Evolutionary conservation across 805 yeast species (phyloP), one percentile per base, ranked within the genome.

Genomic region (Candida railenensis): DNA sequence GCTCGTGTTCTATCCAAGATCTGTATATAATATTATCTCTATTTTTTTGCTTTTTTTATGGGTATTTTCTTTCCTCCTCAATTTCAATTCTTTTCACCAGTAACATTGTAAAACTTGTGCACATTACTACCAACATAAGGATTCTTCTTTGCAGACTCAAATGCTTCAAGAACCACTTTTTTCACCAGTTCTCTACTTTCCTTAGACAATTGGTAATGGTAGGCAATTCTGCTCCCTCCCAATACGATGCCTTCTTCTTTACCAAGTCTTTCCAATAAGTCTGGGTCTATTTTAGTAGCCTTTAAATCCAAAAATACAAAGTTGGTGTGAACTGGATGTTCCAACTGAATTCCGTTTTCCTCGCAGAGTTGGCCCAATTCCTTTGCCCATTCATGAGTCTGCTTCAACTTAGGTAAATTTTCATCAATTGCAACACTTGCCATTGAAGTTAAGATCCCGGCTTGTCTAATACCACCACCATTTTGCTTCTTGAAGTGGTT

Each of bases 381-480:
- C 46, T 65, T 64, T 19, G 87, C 84, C 54, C 61, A 65, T n/a
- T 56, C 65, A 62, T 83, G 86, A 4, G 83, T 74, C 16, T 56
- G 55, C 41, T 61, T 58, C 58, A 83, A 72, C 46, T 81, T 76
- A 28, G 80, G 70, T 71, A 87, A 82, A 58, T 86, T 87, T 52
- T 85, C 83, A 45, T 87, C 83, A 45, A 91, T 73, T 21, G 96
- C 95, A 43, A 76, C 73, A n/a, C 74, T 63, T 2, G 96, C 97
- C 87, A 91, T 90, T 45, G 80, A 74, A 4, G 92, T 73, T 57
- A 91, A 74, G 66, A 88, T 68, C 47, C 97, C 97, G 34, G 86
- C 75, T 69, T 91, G 97, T 62, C 97, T 78, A 42, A 91, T 81
- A 53, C 97, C 97, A 55, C 97, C 97, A 61, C 97, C 97, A 53